These are phyloP conservation scores for Silene uniflora DNA, from an alignment of 148 eudicot species.

Conservation along the genomic window DNA sequence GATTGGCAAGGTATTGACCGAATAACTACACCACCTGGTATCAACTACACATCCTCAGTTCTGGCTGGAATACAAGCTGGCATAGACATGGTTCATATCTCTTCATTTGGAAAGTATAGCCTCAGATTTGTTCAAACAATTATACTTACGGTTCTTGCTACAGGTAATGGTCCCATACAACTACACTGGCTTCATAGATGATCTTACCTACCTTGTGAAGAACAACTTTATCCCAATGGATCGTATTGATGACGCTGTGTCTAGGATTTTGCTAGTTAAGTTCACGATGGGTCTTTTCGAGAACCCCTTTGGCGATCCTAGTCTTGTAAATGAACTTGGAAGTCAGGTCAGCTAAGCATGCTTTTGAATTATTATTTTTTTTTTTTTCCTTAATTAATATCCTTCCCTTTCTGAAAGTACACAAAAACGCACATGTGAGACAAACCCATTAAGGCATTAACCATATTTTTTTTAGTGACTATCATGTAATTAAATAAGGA, in stretches of 20 bases:
- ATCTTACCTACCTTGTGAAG: slow-evolving; percentile 60
- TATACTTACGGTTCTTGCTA: slow-evolving; percentile 9
- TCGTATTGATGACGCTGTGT: slow-evolving; percentile 85
- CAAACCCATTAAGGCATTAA: neutral
- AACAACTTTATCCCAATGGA: slow-evolving; percentile 61
- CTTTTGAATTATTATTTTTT: slow-evolving; percentile 7
- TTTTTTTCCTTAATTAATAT: neutral
- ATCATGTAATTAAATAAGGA: neutral
- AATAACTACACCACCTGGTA: slow-evolving; percentile 66
- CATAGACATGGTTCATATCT: slow-evolving; percentile 72
- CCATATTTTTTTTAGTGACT: neutral
- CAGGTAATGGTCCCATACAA: slow-evolving; percentile 85
- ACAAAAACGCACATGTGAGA: neutral
- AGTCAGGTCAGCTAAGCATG: slow-evolving; percentile 48
- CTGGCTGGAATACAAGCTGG: slow-evolving; percentile 70
- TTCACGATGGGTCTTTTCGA: slow-evolving; percentile 87
- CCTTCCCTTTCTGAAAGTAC: neutral
- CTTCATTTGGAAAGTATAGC: neutral
- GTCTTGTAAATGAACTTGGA: slow-evolving; percentile 61
- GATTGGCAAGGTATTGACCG: slow-evolving; percentile 94
- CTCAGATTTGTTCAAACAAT: neutral
- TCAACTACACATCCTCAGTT: slow-evolving; percentile 82
- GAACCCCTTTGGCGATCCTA: slow-evolving; percentile 72
- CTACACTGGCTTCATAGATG: slow-evolving; percentile 57
- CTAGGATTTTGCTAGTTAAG: slow-evolving; percentile 72